Evolutionary conservation across 768 basidiomycete species (phyloP).

Genomic region (Macrolepiota albuminosa): DNA sequence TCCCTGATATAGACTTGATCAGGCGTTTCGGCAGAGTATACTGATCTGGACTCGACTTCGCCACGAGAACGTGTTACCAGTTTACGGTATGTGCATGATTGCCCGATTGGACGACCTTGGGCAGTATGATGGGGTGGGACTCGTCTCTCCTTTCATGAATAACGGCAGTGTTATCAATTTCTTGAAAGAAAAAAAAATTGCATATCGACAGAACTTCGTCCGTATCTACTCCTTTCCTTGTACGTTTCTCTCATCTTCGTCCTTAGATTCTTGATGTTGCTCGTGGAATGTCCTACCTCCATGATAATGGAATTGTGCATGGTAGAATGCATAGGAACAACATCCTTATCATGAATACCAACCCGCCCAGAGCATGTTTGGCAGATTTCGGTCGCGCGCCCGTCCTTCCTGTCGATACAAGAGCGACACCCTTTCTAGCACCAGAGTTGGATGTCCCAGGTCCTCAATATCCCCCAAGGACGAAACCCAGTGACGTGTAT

Average conservation of each 20-base stretch:
- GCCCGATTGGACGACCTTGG: not conserved
- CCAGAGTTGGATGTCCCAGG: not conserved
- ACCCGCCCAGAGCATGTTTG: not conserved
- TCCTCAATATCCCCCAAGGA: not conserved
- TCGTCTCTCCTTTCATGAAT: not conserved
- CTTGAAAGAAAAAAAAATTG: not conserved
- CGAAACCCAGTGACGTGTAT: constrained; percentile 8
- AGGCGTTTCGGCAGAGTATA: not conserved
- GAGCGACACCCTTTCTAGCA: not conserved
- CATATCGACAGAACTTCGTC: not conserved
- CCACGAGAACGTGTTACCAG: not conserved
- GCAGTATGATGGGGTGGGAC: not conserved
- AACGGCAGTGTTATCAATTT: not conserved
- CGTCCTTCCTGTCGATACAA: not conserved
- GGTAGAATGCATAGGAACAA: not conserved
- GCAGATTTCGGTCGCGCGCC: not conserved
- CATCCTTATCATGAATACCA: not conserved
- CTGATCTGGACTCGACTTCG: not conserved
- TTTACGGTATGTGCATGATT: not conserved
- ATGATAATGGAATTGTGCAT: constrained; percentile 1
- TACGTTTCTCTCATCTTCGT: not conserved
- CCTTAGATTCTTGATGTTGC: constrained; percentile 1
- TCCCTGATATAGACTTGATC: not conserved
- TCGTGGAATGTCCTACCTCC: constrained; percentile 8
- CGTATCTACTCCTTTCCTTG: not conserved